Evolutionary conservation across 371 early-diverging fungal genomes (phyloP), one percentile per base, ranked within the genome.

Genomic region (Zychaea mexicana): DNA sequence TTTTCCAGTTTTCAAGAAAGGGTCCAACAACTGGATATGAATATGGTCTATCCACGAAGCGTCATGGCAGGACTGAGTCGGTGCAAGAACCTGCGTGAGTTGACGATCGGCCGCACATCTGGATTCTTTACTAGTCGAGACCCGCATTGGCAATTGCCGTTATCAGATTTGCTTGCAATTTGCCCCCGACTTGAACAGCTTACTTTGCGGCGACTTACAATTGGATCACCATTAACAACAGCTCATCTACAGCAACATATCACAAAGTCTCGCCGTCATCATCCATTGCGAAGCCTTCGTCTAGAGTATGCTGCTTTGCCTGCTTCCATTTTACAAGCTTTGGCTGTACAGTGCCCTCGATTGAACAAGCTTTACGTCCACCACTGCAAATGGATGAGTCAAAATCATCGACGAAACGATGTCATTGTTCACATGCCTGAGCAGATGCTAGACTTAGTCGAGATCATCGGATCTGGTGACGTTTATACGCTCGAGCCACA

Each of bases 31-130:
- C 24, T 49, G 22, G n/a, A 49, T 8, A 49, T 49, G 22, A 49
- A 94, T 0, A 78, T 60, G 0, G 59, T 59, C 31, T 65, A 73
- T 0, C 72, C 69, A 15, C 65, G 65, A 4, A 88, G 69, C 21
- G 81, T 74, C 2, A 87, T 46, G 53, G 94, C 86, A 10, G 49
- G 49, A 19, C 3, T 49, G 49, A 49, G 26, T 19, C 49, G 26
- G 26, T 49, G 49, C 13, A 19, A 24, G 24, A 49, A 49, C n/a
- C 24, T 49, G n/a, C 49, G 49, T 24, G 1, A 49, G 3, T 22
- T 49, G 22, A 49, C 49, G 22, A 10, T 49, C 24, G 3, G 49
- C 22, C 4, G 49, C 10, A 49, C 49, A 13, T 49, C 49, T 2
- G 49, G 49, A 13, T 49, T 49, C 24, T 22, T 49, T 24, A 49